Conservation (phyloP, 768 basidiomycete species). For the Cyathus striatus region DNA sequence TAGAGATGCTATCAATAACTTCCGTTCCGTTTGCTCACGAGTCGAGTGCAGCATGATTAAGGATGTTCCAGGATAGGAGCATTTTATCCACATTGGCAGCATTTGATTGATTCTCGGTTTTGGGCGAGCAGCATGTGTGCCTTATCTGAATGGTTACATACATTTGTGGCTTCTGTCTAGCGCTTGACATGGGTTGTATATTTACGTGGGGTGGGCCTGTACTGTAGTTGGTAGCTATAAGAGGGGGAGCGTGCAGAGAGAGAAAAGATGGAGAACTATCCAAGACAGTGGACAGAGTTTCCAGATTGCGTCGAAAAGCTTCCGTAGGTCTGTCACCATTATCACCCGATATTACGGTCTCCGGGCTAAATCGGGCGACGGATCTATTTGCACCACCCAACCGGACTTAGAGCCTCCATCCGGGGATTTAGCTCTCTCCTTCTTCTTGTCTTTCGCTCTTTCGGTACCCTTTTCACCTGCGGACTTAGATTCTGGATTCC, state of each 20-base stretch:
- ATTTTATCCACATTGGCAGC: not conserved
- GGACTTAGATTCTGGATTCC: not conserved
- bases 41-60: not conserved
- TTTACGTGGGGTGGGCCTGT: too few species aligned
- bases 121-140: not conserved
- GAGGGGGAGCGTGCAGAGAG: too few species aligned
- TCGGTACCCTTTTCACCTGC: constrained; percentile 1
- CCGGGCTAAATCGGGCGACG: constrained; percentile 2
- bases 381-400: constrained; percentile 1
- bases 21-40: not conserved
- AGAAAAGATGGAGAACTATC: too few species aligned
- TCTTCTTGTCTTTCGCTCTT: not conserved
- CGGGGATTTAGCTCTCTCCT: constrained; percentile 6
- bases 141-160: not conserved
- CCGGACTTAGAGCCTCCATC: constrained; percentile 4
- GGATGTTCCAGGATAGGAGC: not conserved
- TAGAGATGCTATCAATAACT: not conserved
- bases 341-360: constrained; percentile 2
- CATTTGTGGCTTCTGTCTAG: not conserved
- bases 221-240: too few species aligned
- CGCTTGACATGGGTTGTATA: not conserved
- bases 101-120: constrained; percentile 1
- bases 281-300: not conserved
- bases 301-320: not conserved
- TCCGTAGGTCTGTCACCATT: not conserved